Percentiles rank a stretch among this genome's conserved stretches.
These are phyloP conservation scores for Nidularia sp. DNA, from an alignment of 768 basidiomycete genomes.

Conservation along the genomic window DNA sequence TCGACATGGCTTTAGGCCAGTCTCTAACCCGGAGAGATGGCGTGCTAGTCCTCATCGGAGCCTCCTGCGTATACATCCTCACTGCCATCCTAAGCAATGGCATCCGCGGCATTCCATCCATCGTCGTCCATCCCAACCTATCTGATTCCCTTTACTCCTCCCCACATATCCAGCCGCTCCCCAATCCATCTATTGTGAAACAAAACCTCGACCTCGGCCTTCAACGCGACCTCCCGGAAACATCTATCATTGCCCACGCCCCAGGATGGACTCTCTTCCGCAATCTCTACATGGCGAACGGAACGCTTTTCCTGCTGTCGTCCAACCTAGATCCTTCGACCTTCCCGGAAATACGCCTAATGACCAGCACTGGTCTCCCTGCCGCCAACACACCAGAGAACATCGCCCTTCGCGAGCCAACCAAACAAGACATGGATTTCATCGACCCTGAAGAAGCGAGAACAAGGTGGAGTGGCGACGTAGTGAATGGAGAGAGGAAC, in stretches of 20 bases:
- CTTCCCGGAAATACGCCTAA: conserved; percentile 35
- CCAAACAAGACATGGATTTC: conserved; percentile 49
- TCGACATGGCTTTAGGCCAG: background rate
- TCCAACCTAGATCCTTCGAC: conserved; percentile 20
- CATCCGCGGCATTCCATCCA: background rate
- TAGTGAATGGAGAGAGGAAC: conserved; percentile 23
- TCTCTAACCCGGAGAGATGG: conserved; percentile 9
- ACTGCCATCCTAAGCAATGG: conserved; percentile 6
- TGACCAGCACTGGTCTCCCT: conserved; percentile 58
- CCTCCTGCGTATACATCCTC: conserved; percentile 12
- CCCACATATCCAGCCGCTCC: background rate
- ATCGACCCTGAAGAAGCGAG: conserved; percentile 52
- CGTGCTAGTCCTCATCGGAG: conserved; percentile 11
- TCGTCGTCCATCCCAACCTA: background rate
- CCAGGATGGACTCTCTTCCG: conserved; percentile 78
- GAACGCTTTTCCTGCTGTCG: conserved; percentile 60
- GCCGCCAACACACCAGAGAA: conserved; percentile 55
- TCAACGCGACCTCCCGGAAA: conserved; percentile 33
- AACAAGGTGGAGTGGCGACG: conserved; percentile 49
- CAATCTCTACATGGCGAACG: conserved; percentile 74
- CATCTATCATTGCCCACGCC: conserved; percentile 50
- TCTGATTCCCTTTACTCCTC: background rate
- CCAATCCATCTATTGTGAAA: too few relatives aligned
- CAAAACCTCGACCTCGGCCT: conserved; percentile 5
- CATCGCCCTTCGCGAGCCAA: conserved; percentile 59